These are phyloP conservation scores for Hura crepitans DNA, from an alignment of 441 rosid species.

Conservation along the genomic window DNA sequence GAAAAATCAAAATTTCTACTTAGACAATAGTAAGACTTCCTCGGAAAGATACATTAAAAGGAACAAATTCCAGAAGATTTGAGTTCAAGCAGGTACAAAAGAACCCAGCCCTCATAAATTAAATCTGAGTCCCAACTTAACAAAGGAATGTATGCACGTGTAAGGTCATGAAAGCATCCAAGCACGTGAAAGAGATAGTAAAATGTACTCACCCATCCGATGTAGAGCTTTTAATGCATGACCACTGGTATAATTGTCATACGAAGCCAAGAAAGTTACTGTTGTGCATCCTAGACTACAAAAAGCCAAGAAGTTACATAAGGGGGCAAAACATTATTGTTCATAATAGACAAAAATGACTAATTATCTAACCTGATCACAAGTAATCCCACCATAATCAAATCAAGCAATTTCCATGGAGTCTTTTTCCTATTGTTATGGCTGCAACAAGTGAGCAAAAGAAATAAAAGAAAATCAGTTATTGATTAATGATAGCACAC, in stretches of 20 bases:
- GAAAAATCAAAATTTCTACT: neutral
- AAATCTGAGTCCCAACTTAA: neutral
- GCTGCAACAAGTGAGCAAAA: constrained; percentile 43
- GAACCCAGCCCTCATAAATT: neutral
- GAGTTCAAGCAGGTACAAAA: neutral
- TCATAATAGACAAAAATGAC: constrained; percentile 15
- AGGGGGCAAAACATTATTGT: constrained; percentile 16
- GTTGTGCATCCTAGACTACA: constrained; percentile 86
- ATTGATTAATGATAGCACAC: neutral
- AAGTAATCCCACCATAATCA: constrained; percentile 57
- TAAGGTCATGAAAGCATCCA: neutral
- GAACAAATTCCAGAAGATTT: neutral
- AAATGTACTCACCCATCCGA: constrained; percentile 50
- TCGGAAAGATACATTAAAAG: neutral
- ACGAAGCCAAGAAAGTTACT: constrained; percentile 77
- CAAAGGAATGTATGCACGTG: neutral
- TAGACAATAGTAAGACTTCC: neutral
- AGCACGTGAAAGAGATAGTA: constrained; percentile 19
- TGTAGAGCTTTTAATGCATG: constrained; percentile 77
- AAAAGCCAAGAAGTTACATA: constrained; percentile 28
- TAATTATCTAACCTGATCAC: constrained; percentile 57
- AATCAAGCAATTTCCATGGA: constrained; percentile 65
- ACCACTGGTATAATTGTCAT: constrained; percentile 88
- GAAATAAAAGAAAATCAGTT: constrained; percentile 6
- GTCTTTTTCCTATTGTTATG: constrained; percentile 79